These are phyloP conservation scores for Ogataea sp. DNA, from an alignment of 805 yeast genomes.

Conservation along the genomic window DNA sequence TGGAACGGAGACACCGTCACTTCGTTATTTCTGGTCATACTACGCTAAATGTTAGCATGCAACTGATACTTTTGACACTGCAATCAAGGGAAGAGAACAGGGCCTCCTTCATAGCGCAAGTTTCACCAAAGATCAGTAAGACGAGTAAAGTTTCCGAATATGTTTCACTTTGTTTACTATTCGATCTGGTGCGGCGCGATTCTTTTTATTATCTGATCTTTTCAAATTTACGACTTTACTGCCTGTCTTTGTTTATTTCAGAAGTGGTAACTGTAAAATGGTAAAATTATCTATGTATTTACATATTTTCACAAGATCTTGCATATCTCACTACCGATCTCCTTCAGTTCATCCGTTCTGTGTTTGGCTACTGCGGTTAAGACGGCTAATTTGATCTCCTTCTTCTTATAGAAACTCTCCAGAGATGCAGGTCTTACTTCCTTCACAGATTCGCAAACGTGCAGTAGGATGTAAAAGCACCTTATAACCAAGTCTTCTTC, in stretches of 20 bases:
- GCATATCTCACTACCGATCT: background rate
- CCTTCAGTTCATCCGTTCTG: background rate
- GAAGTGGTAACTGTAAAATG: too few species aligned
- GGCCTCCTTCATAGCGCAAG: too few species aligned
- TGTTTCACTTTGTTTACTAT: background rate
- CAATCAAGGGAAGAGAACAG: too few species aligned
- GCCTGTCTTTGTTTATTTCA: too few species aligned
- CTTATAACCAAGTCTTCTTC: conserved; percentile 15
- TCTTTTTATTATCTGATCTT: too few species aligned
- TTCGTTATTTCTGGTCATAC: background rate
- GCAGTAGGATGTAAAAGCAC: conserved; percentile 14
- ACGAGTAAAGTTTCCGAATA: too few species aligned
- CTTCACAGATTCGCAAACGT: background rate
- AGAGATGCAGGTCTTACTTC: background rate
- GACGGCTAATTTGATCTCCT: background rate
- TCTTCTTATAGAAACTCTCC: background rate
- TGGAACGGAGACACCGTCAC: conserved; percentile 14
- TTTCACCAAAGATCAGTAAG: too few species aligned
- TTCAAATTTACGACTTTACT: too few species aligned
- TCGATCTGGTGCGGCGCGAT: too few species aligned
- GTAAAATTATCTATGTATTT: background rate
- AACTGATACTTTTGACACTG: too few species aligned
- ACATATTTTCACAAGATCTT: background rate
- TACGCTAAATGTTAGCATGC: too few species aligned
- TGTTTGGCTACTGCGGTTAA: background rate